Evolutionary conservation across 2,329 filamentous ascomycete genomes (phyloP), one percentile per base, ranked within the genome.

Genomic region (Coleophoma crateriformis): DNA sequence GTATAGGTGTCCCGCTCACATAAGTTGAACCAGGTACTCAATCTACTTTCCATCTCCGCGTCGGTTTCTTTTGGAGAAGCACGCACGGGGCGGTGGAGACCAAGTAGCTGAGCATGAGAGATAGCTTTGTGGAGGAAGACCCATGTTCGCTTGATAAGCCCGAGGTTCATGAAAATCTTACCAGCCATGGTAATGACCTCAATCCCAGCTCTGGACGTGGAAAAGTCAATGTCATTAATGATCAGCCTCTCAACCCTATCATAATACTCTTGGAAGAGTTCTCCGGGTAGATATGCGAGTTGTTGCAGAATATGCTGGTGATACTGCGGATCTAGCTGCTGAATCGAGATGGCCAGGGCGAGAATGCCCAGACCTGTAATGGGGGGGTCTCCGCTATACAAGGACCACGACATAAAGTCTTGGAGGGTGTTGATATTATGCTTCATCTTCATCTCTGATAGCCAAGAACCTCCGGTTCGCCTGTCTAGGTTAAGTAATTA

Each of bases 61-160:
- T 50, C 39, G 7, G 50, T 47, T 47, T 51, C 50, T 4, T 15
- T 22, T 47, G 62, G 62, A 6, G 64, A 53, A 15, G 45, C 49
- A 27, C 60, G 58, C 5, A 50, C 32, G 10, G 65, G 64, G 2
- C 69, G 59, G 54, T 76, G 70, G 33, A 71, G 67, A 51, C 77
- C 75, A 3, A 79, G 71, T 3, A 82, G 64, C 53, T 81, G 72
- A 6, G 72, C 71, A 53, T 75, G 73, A 54, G 73, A 72, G 40
- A 82, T 67, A 4, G 72, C 78, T 47, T 73, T 69, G 17, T 78
- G 71, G 38, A 70, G 70, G 4, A 72, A 63, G 7, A 79, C 63
- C 79, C 79, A 83, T 0, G 73, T 71, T 50, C 73, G 70, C 41
- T 76, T 72, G 10, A 78, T 75, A 39, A 76, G 70, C 3, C 79